phyloP scores from a whole-genome alignment of 139 green algal species.

The Tetraselmis chui region DNA sequence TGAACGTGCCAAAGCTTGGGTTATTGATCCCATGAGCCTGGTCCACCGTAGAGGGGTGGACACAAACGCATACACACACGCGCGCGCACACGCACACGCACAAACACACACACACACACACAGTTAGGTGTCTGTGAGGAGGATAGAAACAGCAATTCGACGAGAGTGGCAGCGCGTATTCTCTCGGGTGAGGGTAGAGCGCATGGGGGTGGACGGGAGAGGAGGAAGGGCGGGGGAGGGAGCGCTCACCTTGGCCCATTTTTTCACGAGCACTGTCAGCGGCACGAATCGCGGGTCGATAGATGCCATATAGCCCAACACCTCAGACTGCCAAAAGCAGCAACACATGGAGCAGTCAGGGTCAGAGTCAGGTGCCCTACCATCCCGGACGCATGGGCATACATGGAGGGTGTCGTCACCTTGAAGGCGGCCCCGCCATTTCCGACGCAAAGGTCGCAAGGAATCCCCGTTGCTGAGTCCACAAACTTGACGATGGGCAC shows the following conservation, averaged over 20 bases:
- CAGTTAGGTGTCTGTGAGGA: too few species aligned
- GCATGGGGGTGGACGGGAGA: too few species aligned
- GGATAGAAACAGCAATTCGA: too few species aligned
- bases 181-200: too few species aligned
- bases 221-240: too few species aligned
- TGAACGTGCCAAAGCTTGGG: not conserved
- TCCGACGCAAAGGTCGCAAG: not conserved
- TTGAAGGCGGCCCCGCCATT: not conserved
- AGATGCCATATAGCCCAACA: not conserved
- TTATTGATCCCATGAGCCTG: not conserved
- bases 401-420: not conserved
- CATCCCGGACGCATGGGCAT: not conserved
- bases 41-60: not conserved
- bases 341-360: not conserved
- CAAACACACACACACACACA: too few species aligned
- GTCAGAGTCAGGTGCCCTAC: not conserved
- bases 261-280: not conserved
- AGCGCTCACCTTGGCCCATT: not conserved
- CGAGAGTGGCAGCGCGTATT: too few species aligned
- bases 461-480: not conserved
- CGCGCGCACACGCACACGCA: too few species aligned
- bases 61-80: too few species aligned
- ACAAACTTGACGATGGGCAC: not conserved
- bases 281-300: not conserved
- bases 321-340: not conserved